Conservation (phyloP, 2,329 filamentous ascomycete genomes). For the Lecanosticta acicola region DNA sequence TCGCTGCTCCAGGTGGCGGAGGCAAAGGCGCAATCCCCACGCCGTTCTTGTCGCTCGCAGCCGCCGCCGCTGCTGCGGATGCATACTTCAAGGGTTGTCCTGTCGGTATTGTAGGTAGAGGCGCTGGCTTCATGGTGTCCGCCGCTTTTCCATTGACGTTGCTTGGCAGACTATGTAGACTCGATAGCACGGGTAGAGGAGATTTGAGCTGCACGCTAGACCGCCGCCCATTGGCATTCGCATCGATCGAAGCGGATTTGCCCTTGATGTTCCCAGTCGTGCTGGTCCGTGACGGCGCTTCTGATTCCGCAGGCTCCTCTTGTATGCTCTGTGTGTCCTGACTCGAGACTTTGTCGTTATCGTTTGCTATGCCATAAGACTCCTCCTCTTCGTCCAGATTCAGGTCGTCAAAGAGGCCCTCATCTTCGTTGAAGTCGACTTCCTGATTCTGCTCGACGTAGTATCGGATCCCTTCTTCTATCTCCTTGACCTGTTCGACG, state of each 20-base stretch:
- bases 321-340: conserved; percentile 91
- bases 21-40: conserved; percentile 91
- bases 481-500: conserved; percentile 74
- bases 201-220: conserved; percentile 91
- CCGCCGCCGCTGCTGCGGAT: conserved; percentile 88
- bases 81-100: conserved; percentile 95
- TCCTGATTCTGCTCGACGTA: conserved; percentile 88
- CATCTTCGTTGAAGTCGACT: conserved; percentile 87
- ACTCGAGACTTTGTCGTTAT: conserved; percentile 85
- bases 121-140: conserved; percentile 83
- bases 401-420: conserved; percentile 90
- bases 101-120: conserved; percentile 73
- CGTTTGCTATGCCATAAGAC: conserved; percentile 68
- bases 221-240: conserved; percentile 56
- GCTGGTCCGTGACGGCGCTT: conserved; percentile 40
- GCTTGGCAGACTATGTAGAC: conserved; percentile 67
- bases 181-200: conserved; percentile 84
- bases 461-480: conserved; percentile 90
- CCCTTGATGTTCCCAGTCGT: conserved; percentile 37
- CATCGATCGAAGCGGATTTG: conserved; percentile 54
- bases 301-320: conserved; percentile 66
- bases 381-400: conserved; percentile 90
- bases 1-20: conserved; percentile 67
- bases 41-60: conserved; percentile 78
- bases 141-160: conserved; percentile 56